Base-by-base conservation (phyloP, 768 basidiomycete genomes). In the Cyathus striatus region DNA sequence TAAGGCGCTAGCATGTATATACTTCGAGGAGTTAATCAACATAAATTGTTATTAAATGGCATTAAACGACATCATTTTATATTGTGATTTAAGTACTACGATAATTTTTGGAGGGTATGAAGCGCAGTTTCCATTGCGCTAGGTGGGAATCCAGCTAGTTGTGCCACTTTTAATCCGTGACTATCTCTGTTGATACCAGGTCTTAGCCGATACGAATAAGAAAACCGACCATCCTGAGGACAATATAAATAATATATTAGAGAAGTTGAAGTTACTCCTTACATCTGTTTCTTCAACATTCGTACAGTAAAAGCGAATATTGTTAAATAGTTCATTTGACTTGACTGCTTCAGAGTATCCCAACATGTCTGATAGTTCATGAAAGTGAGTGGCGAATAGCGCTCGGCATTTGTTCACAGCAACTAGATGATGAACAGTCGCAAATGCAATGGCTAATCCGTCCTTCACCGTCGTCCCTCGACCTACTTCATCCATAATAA, bases 401-500 rank as follows among this genome's bases (percentile, higher is more conserved):
- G 90, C 75, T 14, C 92, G 79, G 56, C 87, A 90, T 40, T 69
- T 65, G 53, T 89, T 90, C 23, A 76, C 73, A 25, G 76, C 65
- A 27, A 81, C 64, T 16, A 97, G 73, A 59, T 97, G 84, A 53
- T 94, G 84, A 24, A 94, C 72, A 2, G 90, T 82, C 5, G 90
- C 89, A 55, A 91, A 97, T 14, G 96, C 94, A 40, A 98, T 90
- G 0, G 95, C 91, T 12, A 97, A 62, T 7, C 95, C 95, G 54
- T 96, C 94, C 47, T 81, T 81, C 6, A 93, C 81, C 0, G 93
- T 93, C 4, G 95, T 98, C 24, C 95, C 95, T 51, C 95, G 70
- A 5, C 95, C 95, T n/a, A 99, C 93, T 68, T 99, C 95, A 58
- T 99, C 95, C 90, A 99, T 94, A 49, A 99, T 94, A n/a, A 98